phyloP scores from a whole-genome alignment of 139 green algal genomes.

The Chlamydomonas schloesseri region DNA sequence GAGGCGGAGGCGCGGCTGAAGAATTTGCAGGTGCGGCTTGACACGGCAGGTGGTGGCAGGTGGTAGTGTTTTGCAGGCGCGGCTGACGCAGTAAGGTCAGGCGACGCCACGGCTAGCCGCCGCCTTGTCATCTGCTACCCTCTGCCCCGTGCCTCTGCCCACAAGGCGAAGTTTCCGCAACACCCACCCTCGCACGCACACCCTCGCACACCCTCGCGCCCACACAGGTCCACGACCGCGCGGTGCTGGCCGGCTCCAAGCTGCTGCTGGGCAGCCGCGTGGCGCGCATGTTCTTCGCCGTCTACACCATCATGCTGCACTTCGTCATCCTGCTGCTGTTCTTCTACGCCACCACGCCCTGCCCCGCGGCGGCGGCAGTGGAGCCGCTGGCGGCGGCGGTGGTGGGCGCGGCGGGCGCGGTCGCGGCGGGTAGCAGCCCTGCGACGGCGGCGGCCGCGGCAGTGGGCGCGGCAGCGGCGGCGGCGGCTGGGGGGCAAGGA shows the following conservation, averaged over 20 bases:
- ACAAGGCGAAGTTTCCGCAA: too few relatives aligned
- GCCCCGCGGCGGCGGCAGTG: background rate
- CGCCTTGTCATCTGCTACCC: too few relatives aligned
- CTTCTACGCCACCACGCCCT: slow-evolving; percentile 58
- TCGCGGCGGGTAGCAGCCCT: background rate
- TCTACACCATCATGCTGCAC: slow-evolving; percentile 68
- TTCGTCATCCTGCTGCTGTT: slow-evolving; percentile 65
- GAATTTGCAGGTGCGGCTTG: slow-evolving; percentile 26
- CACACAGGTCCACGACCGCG: slow-evolving; percentile 54
- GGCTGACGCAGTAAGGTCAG: too few relatives aligned
- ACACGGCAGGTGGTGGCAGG: background rate
- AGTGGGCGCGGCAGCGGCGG: background rate
- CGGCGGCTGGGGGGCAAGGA: background rate
- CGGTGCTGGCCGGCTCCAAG: slow-evolving; percentile 47
- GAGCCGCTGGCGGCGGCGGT: background rate
- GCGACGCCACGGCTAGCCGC: too few relatives aligned
- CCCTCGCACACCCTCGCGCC: too few relatives aligned
- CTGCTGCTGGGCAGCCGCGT: slow-evolving; percentile 55
- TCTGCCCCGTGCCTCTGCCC: too few relatives aligned
- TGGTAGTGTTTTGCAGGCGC: too few relatives aligned
- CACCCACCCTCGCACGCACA: too few relatives aligned
- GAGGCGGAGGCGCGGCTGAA: slow-evolving; percentile 51
- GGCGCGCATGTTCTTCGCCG: slow-evolving; percentile 56
- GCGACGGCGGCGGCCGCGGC: background rate
- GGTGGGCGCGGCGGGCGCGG: background rate